Evolutionary conservation across 116 monocot species (phyloP).

Genomic region (Phalaenopsis hybrid): DNA sequence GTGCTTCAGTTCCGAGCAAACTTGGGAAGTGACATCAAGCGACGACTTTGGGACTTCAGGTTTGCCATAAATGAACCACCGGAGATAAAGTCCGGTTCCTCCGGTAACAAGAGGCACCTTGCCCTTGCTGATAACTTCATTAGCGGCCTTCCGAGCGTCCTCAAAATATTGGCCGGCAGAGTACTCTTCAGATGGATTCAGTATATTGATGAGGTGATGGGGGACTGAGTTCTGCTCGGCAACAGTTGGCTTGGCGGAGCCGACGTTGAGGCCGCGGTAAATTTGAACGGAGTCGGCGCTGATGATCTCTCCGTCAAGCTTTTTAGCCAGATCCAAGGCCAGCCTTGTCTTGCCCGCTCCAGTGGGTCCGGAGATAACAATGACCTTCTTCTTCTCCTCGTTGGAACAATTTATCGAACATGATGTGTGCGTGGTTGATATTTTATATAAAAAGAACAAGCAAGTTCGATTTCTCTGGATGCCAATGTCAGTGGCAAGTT

Average conservation of each 20-base stretch:
- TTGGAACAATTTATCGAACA: conserved; percentile 7
- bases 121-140: conserved; percentile 35
- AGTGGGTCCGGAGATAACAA: conserved; percentile 88
- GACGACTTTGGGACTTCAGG: conserved; percentile 72
- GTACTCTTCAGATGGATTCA: conserved; percentile 72
- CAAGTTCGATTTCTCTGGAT: neutral
- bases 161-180: conserved; percentile 82
- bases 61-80: conserved; percentile 92
- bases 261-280: conserved; percentile 78
- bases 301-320: conserved; percentile 75
- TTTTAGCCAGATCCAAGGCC: conserved; percentile 68
- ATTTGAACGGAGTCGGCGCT: conserved; percentile 87
- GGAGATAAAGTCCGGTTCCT: conserved; percentile 78
- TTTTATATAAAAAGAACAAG: neutral
- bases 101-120: conserved; percentile 72
- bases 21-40: conserved; percentile 28
- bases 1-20: conserved; percentile 40
- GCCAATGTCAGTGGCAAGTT: conserved; percentile 1
- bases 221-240: conserved; percentile 38
- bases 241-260: conserved; percentile 68
- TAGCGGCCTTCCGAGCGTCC: conserved; percentile 63
- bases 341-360: conserved; percentile 82
- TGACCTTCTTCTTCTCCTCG: conserved; percentile 54
- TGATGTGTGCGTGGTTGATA: neutral
- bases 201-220: conserved; percentile 70